phyloP scores from a whole-genome alignment of 2,329 filamentous ascomycete genomes.

The Colletotrichum somersetense region DNA sequence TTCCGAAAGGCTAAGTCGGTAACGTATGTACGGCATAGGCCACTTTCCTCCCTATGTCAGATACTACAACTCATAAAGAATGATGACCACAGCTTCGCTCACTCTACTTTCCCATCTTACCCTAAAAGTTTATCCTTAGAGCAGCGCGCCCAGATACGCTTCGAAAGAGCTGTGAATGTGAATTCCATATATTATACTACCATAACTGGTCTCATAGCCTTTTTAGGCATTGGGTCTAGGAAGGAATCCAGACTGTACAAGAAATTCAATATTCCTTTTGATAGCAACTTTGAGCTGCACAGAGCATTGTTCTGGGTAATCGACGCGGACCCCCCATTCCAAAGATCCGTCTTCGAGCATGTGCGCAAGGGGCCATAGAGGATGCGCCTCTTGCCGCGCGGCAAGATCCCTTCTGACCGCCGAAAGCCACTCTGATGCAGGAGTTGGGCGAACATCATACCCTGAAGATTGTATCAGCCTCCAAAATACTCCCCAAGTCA shows the following conservation, averaged over 20 bases:
- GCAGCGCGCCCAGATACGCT: no score
- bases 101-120: no score
- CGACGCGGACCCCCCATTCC: not conserved
- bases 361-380: conserved; percentile 32
- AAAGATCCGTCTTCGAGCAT: conserved; percentile 13
- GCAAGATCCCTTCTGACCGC: conserved; percentile 7
- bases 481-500: conserved; percentile 33
- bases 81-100: no score
- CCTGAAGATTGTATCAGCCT: not conserved
- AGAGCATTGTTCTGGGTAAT: not conserved
- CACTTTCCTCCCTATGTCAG: no score
- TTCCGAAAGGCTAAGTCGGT: no score
- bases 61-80: no score
- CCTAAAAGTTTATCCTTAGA: no score
- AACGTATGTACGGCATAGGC: no score
- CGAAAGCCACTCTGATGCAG: conserved; percentile 5
- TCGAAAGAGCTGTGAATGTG: no score
- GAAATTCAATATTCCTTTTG: conserved; percentile 8
- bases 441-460: not conserved
- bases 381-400: conserved; percentile 10
- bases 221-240: not conserved
- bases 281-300: conserved; percentile 25
- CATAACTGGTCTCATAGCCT: no score
- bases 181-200: not conserved
- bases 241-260: conserved; percentile 3